Evolutionary conservation across 495 filamentous ascomycete species (phyloP), one percentile per base, ranked within the genome.

Genomic region (Penicillium maclennaniae): DNA sequence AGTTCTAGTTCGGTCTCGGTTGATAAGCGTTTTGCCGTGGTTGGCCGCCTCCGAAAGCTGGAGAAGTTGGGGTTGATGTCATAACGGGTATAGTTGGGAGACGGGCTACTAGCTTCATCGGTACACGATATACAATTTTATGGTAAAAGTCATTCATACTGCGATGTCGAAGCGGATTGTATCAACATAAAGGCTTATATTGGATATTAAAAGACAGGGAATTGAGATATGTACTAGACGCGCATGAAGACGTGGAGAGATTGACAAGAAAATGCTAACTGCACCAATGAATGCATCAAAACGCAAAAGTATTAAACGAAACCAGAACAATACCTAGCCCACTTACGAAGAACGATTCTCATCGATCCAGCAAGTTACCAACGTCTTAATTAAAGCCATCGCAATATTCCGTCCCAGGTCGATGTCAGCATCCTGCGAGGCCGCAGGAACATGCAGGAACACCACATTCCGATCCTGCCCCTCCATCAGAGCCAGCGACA

Each of bases 391-490:
- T 59, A 95, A 62, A 51, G 83, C 84, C 52, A 87, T 55, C 6
- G 84, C 74, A n/a, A 88, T 76, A 47, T 83, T 76, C 45, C 72
- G 78, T 1, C 91, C 91, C 8, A 69, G 69, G 37, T 73, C 63
- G 15, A 93, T 63, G 56, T 77, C 75, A 16, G 71, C 71, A 60
- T 83, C 72, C 19, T 77, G 73, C 25, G 74, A 66, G 4, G 82
- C 77, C 9, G 77, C 76, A 7, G 91, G 91, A 2, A 95, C 87
- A 63, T 96, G 91, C 49, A 92, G 69, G 63, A 96, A 96, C 25
- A 86, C 65, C 15, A 91, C 83, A 47, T 80, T 83, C 40, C 74
- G 74, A 44, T 75, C 70, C 36, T 73, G 63, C 19, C 74, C 73
- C 6, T 72, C 69, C 67, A 74, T 77, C 44, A 72, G 66, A 17